Conservation (phyloP, 73 alveolate genomes). For the Effrenium voratum region DNA sequence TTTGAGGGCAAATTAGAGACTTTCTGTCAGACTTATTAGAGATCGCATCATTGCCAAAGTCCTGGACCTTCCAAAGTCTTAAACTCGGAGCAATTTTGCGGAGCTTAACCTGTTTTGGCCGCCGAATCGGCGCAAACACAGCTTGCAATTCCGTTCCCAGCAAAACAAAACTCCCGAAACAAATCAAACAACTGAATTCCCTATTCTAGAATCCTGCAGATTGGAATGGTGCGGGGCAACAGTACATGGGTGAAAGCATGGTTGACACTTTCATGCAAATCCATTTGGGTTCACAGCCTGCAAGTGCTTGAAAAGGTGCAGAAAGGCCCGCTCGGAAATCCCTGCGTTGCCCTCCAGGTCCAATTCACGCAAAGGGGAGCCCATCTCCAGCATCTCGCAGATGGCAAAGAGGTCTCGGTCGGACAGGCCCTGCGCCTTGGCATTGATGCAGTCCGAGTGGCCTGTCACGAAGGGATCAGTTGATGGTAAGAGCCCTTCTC, state of each 20-base stretch:
- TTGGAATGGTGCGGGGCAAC: too few species aligned
- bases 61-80: too few species aligned
- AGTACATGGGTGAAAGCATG: neutral
- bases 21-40: too few species aligned
- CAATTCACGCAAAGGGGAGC: conserved; percentile 52
- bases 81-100: too few species aligned
- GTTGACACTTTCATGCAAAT: neutral
- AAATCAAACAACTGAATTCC: too few species aligned
- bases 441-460: conserved; percentile 67
- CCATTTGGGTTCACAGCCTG: neutral
- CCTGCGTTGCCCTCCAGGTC: conserved; percentile 67
- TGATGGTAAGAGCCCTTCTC: conserved; percentile 44
- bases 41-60: too few species aligned
- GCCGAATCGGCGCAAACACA: too few species aligned
- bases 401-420: conserved; percentile 50
- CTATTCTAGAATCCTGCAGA: too few species aligned
- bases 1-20: too few species aligned
- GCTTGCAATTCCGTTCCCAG: too few species aligned
- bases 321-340: conserved; percentile 39
- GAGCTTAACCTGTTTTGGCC: too few species aligned
- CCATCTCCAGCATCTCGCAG: conserved; percentile 60
- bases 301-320: conserved; percentile 28
- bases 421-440: conserved; percentile 59
- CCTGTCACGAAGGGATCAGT: conserved; percentile 71
- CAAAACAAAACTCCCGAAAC: too few species aligned